Evolutionary conservation across 2,329 filamentous ascomycete species (phyloP), one percentile per base, ranked within the genome.

Genomic region (Lecanicillium sp.): DNA sequence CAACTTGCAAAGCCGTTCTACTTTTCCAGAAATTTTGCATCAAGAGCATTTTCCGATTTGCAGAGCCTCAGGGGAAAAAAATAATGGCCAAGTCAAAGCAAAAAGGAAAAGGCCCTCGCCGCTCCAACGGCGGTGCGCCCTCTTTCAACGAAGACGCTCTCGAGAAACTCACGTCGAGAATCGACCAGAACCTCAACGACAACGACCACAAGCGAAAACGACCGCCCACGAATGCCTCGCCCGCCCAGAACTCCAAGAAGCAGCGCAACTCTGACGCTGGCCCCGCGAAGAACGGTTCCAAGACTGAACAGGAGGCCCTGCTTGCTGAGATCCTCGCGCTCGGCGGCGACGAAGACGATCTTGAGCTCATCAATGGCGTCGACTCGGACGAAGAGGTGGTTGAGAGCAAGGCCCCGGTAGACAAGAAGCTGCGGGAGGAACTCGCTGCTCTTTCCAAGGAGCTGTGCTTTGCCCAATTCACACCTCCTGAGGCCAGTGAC

Each of bases 291-390:
- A 55, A 30, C n/a, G 24, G 24, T 12, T 30, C 38, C 12, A 42
- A 60, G 10, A 58, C 62, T 20, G 62, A 62, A 19, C 55, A 62
- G n/a, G 66, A 68, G 26, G 60, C 64, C 11, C 66, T 86, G 4
- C 65, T 86, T 7, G 74, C 79, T 48, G 83, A 86, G 58, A 86
- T 86, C 52, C 70, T 74, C 54, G 79, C 78, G 12, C 67, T 86
- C 2, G 83, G 81, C 3, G 83, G 83, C 12, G 79, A 83, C 45
- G 78, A 85, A 61, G 72, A 79, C 35, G 83, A 86, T 53, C 61
- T 83, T 36, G 75, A 79, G 29, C 71, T 86, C 27, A 74, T 86
- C 45, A 75, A 72, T 35, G 78, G 75, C 50, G 66, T 70, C 11
- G 65, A 69, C 27, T 72, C 69, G 4, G 67, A 69, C 48, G 65